These are phyloP conservation scores for Nannochloropsis gaditana DNA, from an alignment of 108 stramenopile genomes.

Conservation along the genomic window DNA sequence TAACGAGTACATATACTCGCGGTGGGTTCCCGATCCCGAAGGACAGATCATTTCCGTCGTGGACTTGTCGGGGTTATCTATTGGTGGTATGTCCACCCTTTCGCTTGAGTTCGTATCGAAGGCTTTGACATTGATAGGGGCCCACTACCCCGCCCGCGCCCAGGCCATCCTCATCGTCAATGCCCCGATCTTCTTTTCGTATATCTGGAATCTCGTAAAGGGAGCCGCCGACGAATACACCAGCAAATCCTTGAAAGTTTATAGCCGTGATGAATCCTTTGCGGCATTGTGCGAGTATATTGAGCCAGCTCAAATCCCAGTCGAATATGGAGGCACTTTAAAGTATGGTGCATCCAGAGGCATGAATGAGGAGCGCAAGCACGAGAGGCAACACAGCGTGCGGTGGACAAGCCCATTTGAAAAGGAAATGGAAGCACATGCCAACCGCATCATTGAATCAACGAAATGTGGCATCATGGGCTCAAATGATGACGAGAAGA, in stretches of 20 bases:
- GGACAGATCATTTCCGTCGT: background rate
- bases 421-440: background rate
- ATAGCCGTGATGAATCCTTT: background rate
- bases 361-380: background rate
- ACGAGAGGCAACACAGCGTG: conserved; percentile 11
- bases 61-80: background rate
- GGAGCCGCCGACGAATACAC: background rate
- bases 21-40: background rate
- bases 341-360: background rate
- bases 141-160: background rate
- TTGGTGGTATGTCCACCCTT: background rate
- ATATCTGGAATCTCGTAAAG: background rate
- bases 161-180: background rate
- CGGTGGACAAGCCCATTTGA: conserved; percentile 2
- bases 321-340: background rate
- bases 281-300: background rate
- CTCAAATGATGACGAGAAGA: too few relatives aligned
- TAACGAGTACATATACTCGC: conserved; percentile 11
- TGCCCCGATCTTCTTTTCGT: conserved; percentile 17
- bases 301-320: conserved; percentile 5
- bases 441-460: background rate
- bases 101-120: background rate
- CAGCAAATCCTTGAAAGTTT: background rate
- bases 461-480: background rate
- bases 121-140: background rate